Conservation (phyloP, 2,329 filamentous ascomycete genomes). For the Arthrobotrys sphaeroides region DNA sequence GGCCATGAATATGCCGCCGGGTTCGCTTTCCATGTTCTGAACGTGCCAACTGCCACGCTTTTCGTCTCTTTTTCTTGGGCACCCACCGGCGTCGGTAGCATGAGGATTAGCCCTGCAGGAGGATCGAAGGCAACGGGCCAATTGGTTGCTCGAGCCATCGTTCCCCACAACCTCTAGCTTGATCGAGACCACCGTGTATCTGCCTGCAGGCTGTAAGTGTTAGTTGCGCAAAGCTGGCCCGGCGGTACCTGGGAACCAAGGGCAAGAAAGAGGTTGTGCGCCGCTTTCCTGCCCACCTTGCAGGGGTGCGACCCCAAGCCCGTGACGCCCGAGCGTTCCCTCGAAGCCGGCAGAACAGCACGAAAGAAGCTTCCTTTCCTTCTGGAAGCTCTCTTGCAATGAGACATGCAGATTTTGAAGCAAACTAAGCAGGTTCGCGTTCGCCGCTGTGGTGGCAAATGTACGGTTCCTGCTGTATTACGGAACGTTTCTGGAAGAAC, state of each 20-base stretch:
- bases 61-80: slow-evolving; percentile 20
- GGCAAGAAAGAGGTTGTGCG: slow-evolving; percentile 28
- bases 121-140: neutral
- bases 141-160: slow-evolving; percentile 25
- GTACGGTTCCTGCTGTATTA: slow-evolving; percentile 38
- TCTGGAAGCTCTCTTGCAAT: slow-evolving; percentile 50
- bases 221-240: slow-evolving; percentile 49
- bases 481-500: slow-evolving; percentile 53
- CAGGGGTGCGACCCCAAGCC: slow-evolving; percentile 37
- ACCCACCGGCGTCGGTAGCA: neutral
- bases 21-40: slow-evolving; percentile 28
- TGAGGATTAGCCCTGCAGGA: slow-evolving; percentile 8
- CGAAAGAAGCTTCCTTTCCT: slow-evolving; percentile 34
- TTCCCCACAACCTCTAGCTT: slow-evolving; percentile 29
- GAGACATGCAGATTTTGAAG: slow-evolving; percentile 54
- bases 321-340: slow-evolving; percentile 43
- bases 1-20: slow-evolving; percentile 32
- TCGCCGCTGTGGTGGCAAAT: slow-evolving; percentile 47
- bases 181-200: slow-evolving; percentile 35
- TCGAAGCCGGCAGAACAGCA: slow-evolving; percentile 35
- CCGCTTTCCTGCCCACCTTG: slow-evolving; percentile 47
- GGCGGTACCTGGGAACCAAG: slow-evolving; percentile 41
- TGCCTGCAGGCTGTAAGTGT: slow-evolving; percentile 50
- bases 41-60: slow-evolving; percentile 31
- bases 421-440: slow-evolving; percentile 44